Conservation (phyloP, 805 yeast genomes). For the Isabelozyma gotoi region DNA sequence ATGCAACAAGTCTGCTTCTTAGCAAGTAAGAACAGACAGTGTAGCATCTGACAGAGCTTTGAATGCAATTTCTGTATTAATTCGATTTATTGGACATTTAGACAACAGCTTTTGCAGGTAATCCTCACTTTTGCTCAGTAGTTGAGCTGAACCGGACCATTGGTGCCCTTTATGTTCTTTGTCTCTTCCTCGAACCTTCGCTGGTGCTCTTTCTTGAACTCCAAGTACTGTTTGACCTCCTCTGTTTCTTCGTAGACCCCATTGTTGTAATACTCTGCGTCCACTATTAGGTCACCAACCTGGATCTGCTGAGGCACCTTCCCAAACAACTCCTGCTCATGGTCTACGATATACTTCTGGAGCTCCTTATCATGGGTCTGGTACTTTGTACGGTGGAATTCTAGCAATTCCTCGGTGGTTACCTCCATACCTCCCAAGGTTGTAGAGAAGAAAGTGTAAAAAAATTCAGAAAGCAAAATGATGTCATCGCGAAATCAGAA, state of each 20-base stretch:
- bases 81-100: too few species aligned
- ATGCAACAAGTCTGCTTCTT: background rate
- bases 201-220: slow-evolving; percentile 17
- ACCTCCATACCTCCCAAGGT: background rate
- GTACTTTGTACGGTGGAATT: slow-evolving; percentile 13
- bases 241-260: slow-evolving; percentile 10
- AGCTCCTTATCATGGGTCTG: slow-evolving; percentile 1
- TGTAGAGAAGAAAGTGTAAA: background rate
- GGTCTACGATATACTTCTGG: slow-evolving; percentile 1
- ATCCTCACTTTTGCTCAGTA: too few species aligned
- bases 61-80: too few species aligned
- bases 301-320: slow-evolving; percentile 5
- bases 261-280: slow-evolving; percentile 15
- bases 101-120: too few species aligned
- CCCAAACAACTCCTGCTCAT: slow-evolving; percentile 3
- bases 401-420: slow-evolving; percentile 12
- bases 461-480: background rate
- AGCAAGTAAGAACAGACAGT: background rate
- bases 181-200: slow-evolving; percentile 15
- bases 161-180: slow-evolving; percentile 19
- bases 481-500: background rate
- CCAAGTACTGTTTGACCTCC: slow-evolving; percentile 11
- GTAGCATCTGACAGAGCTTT: too few species aligned
- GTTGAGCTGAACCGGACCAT: too few species aligned
- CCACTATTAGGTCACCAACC: slow-evolving; percentile 14